Conservation (phyloP, 768 basidiomycete species). For the Amanita muscaria region DNA sequence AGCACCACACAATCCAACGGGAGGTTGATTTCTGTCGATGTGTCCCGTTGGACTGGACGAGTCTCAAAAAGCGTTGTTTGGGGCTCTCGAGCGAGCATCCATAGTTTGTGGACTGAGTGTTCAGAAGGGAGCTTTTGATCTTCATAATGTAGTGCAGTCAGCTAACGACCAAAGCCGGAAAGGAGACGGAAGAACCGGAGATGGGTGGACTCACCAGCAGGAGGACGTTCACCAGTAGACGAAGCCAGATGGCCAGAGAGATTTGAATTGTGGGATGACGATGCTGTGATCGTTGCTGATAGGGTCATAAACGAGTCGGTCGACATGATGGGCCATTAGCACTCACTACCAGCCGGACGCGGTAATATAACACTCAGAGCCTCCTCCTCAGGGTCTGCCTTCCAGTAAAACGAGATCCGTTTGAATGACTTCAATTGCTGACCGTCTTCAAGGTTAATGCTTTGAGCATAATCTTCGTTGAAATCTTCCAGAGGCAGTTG, state of each 20-base stretch:
- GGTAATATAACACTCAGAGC: no score
- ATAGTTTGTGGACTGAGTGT: conserved; percentile 11
- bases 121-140: conserved; percentile 3
- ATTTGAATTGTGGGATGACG: conserved; percentile 2
- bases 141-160: conserved; percentile 6
- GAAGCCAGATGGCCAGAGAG: not conserved
- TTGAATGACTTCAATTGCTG: not conserved
- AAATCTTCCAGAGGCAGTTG: not conserved
- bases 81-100: conserved; percentile 14
- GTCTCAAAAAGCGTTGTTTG: conserved; percentile 17
- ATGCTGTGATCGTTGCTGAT: conserved; percentile 1
- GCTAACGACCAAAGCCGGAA: not conserved
- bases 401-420: not conserved
- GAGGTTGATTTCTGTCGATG: conserved; percentile 11
- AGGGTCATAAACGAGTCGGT: not conserved
- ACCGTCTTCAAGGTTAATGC: conserved; percentile 1
- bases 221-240: no score
- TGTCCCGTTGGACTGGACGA: conserved; percentile 16
- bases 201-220: no score
- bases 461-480: not conserved
- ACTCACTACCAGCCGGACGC: not conserved
- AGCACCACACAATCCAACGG: conserved; percentile 8
- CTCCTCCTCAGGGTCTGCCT: not conserved
- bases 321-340: conserved; percentile 1
- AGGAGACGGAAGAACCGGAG: not conserved